Percentiles rank a stretch among this genome's conserved stretches.
Conservation (phyloP, 1,139 yeast genomes). For the Diutina sp. region DNA sequence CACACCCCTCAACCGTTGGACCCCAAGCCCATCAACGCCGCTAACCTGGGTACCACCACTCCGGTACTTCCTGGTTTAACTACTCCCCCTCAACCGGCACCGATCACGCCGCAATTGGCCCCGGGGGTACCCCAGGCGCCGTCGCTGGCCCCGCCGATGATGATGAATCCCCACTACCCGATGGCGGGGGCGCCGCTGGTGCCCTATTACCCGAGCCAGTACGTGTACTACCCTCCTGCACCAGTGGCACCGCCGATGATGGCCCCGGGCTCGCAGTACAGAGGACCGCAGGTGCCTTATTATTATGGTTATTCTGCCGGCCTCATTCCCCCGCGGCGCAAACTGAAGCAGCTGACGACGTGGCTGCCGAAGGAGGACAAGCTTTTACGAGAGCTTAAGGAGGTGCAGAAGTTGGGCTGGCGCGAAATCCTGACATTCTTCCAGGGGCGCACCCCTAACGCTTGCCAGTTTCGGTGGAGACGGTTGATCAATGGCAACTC, state of each 20-base stretch:
- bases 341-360: constrained; percentile 22
- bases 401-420: constrained; percentile 8
- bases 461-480: constrained; percentile 1
- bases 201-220: not conserved
- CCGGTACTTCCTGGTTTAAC: not conserved
- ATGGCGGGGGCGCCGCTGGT: not conserved
- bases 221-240: constrained; percentile 2
- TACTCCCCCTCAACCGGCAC: not conserved
- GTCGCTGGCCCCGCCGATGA: not conserved
- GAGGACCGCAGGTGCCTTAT: not conserved
- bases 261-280: not conserved
- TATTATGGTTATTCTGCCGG: not conserved
- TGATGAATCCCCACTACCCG: not conserved
- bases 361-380: constrained; percentile 30
- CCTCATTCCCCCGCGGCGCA: constrained; percentile 7
- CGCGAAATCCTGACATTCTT: not conserved
- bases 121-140: constrained; percentile 1
- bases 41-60: not conserved
- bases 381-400: constrained; percentile 23
- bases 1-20: not conserved
- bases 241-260: not conserved
- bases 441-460: constrained; percentile 2
- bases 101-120: not conserved
- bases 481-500: constrained; percentile 4
- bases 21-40: not conserved